Evolutionary conservation across 352 stramenopile species (phyloP), one percentile per base, ranked within the genome.

Genomic region (Pythium aphanidermatum): DNA sequence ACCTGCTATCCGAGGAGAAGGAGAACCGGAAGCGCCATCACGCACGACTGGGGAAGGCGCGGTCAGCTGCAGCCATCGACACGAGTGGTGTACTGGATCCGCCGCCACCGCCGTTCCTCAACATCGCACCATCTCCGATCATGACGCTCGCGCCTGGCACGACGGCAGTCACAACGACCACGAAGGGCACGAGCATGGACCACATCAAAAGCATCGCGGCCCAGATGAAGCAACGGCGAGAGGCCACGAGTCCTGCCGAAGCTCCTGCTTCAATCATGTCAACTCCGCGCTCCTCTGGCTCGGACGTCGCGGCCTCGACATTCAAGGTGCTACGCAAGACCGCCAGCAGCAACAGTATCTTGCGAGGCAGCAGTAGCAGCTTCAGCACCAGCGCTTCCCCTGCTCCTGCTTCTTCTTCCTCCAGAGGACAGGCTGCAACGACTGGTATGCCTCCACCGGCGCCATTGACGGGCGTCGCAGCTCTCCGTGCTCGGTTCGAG

Each of bases 401-500:
- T n/a, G n/a, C n/a, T n/a, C n/a, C n/a, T n/a, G n/a, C n/a, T n/a
- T n/a, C n/a, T n/a, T n/a, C n/a, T n/a, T n/a, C n/a, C n/a, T n/a
- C n/a, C n/a, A n/a, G n/a, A n/a, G n/a, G n/a, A n/a, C n/a, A n/a
- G n/a, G n/a, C n/a, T n/a, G n/a, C n/a, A n/a, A n/a, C n/a, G 8
- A 24, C 45, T 4, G 16, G 24, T 7, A 37, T n/a, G 17, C 27
- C 32, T 17, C 32, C 44, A 11, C 35, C 35, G 17, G 28, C n/a
- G 10, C 30, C n/a, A n/a, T n/a, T 52, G 16, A 58, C 60, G 38
- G 79, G 79, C 3, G 76, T 92, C 5, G 79, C 79, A 21, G 79
- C 79, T 27, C 51, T 92, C 7, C 79, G 79, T 8, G 76, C 79
- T 39, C 70, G 79, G 23, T 92, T 92, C 32, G 79, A 92, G 51